These are phyloP conservation scores for Achaetomium macrosporum DNA, from an alignment of 2,329 filamentous ascomycete genomes.

Conservation along the genomic window DNA sequence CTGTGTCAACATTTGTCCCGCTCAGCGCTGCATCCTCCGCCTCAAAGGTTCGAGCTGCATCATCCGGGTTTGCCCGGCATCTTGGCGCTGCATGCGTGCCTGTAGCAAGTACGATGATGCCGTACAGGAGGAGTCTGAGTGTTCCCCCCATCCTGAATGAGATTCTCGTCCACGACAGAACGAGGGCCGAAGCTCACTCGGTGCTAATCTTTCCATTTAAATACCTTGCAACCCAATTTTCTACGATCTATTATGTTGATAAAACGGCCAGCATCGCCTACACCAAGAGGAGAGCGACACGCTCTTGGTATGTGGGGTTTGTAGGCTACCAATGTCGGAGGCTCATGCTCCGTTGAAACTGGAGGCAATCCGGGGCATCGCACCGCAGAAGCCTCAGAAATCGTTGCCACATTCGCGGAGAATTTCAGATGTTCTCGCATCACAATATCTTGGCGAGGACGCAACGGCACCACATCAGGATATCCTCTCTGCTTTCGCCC, in stretches of 20 bases:
- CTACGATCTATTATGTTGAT: background rate
- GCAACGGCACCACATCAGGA: slow-evolving; percentile 2
- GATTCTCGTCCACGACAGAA: background rate
- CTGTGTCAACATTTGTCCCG: slow-evolving; percentile 36
- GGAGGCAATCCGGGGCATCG: background rate
- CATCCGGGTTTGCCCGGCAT: background rate
- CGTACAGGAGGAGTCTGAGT: slow-evolving; percentile 5
- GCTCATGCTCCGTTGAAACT: slow-evolving; percentile 4
- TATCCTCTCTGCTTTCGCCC: background rate
- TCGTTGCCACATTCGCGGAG: slow-evolving; percentile 5
- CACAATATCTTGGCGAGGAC: background rate
- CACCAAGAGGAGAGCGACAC: background rate
- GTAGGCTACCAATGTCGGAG: slow-evolving; percentile 6
- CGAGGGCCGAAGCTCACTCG: background rate
- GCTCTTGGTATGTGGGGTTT: background rate
- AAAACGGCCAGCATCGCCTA: background rate
- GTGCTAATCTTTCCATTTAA: background rate
- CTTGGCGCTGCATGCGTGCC: background rate
- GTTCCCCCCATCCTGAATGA: slow-evolving; percentile 6
- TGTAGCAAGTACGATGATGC: slow-evolving; percentile 2
- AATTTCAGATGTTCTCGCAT: background rate
- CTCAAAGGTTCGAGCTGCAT: slow-evolving; percentile 25
- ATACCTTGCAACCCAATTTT: background rate
- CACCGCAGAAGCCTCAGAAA: background rate
- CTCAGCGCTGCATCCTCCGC: slow-evolving; percentile 38